Percentiles rank a stretch among this genome's conserved stretches.
phyloP scores from a whole-genome alignment of 371 early-diverging fungal species.

The Lichtheimia hyalospora region DNA sequence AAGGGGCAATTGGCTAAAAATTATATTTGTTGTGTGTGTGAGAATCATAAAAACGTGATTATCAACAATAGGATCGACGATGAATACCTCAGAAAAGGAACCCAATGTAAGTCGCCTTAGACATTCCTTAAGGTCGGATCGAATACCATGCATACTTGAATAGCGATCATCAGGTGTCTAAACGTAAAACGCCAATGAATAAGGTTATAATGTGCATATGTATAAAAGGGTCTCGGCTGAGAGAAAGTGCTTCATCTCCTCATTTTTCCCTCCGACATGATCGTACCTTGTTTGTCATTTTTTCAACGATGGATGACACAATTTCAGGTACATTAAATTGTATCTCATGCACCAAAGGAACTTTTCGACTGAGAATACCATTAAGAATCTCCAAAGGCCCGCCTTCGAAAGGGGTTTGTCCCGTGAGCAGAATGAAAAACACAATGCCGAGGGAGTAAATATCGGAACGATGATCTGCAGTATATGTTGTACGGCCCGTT shows the following conservation, averaged over 20 bases:
- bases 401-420: slow-evolving; percentile 50
- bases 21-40: not conserved
- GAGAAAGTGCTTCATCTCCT: too few relatives aligned
- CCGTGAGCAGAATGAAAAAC: slow-evolving; percentile 52
- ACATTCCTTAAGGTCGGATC: slow-evolving; percentile 55
- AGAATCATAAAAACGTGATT: not conserved
- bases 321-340: slow-evolving; percentile 53
- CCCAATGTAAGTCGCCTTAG: slow-evolving; percentile 28
- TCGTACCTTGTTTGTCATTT: slow-evolving; percentile 58
- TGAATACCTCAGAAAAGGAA: slow-evolving; percentile 23
- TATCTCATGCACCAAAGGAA: slow-evolving; percentile 44
- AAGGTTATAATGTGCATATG: too few relatives aligned
- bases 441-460: slow-evolving; percentile 58
- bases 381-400: slow-evolving; percentile 60
- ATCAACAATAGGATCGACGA: not conserved
- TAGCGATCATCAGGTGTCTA: slow-evolving; percentile 60
- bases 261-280: too few relatives aligned
- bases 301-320: slow-evolving; percentile 49
- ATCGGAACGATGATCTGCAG: slow-evolving; percentile 58
- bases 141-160: slow-evolving; percentile 54
- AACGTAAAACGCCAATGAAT: not conserved
- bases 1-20: slow-evolving; percentile 27
- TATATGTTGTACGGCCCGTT: slow-evolving; percentile 58
- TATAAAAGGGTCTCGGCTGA: too few relatives aligned
- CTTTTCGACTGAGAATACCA: slow-evolving; percentile 46